Evolutionary conservation across 768 basidiomycete species (phyloP).

Genomic region (Tylopilus vinaceipallidus): DNA sequence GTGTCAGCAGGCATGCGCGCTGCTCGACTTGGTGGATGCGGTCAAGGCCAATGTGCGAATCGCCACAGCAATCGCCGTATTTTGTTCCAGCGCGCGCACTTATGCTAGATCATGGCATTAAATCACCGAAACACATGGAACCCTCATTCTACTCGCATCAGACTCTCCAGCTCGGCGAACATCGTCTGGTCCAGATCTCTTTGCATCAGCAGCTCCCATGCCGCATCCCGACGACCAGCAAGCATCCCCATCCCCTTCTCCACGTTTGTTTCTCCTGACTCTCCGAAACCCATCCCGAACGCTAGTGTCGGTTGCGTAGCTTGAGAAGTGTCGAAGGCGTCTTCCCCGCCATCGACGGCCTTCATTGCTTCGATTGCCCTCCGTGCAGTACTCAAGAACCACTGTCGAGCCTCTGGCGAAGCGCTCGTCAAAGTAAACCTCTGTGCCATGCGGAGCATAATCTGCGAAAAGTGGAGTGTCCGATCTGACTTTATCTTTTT

Average conservation of each 20-base stretch:
- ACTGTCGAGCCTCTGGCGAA: slow-evolving; percentile 49
- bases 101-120: slow-evolving; percentile 9
- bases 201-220: slow-evolving; percentile 70
- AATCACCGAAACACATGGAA: slow-evolving; percentile 4
- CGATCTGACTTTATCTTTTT: slow-evolving; percentile 63
- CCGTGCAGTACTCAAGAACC: slow-evolving; percentile 54
- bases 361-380: slow-evolving; percentile 78
- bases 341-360: slow-evolving; percentile 71
- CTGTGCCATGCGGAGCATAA: slow-evolving; percentile 72
- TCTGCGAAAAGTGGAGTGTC: slow-evolving; percentile 61
- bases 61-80: slow-evolving; percentile 6
- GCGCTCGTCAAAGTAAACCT: slow-evolving; percentile 51
- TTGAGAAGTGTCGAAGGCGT: slow-evolving; percentile 69
- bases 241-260: slow-evolving; percentile 77
- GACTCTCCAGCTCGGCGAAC: slow-evolving; percentile 78
- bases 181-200: slow-evolving; percentile 71
- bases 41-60: slow-evolving; percentile 2
- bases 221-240: slow-evolving; percentile 66
- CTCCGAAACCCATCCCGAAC: slow-evolving; percentile 86
- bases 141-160: slow-evolving; percentile 61
- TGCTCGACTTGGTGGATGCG: not conserved
- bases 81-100: not conserved
- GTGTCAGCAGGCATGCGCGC: slow-evolving; percentile 37
- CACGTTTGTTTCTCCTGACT: slow-evolving; percentile 58
- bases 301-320: slow-evolving; percentile 57